Conservation (phyloP, 306 rosid genomes). For the Cicer pinnatifidum region DNA sequence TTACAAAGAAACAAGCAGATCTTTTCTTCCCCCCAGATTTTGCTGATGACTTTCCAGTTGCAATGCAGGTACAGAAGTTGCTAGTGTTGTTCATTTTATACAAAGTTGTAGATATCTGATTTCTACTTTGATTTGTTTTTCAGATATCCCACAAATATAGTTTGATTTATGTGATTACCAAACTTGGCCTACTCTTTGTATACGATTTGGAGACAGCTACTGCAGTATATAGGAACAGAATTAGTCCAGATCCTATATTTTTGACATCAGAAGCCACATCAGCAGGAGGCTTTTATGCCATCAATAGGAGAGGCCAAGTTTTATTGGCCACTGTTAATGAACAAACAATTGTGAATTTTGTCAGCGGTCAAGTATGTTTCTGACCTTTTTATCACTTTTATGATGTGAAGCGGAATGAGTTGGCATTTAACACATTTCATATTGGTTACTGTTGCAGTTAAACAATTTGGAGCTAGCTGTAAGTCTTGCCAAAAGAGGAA, state of each 20-base stretch:
- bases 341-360: conserved; percentile 91
- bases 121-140: conserved; percentile 35
- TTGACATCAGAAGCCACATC: conserved; percentile 97
- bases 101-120: conserved; percentile 40
- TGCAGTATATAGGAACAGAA: conserved; percentile 97
- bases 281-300: conserved; percentile 92
- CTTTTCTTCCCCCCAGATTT: conserved; percentile 99
- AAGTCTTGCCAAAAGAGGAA: conserved; percentile 98
- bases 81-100: conserved; percentile 28
- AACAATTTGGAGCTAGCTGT: conserved; percentile 99
- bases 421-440: conserved; percentile 28
- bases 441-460: conserved; percentile 57
- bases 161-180: conserved; percentile 97
- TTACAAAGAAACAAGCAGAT: conserved; percentile 98
- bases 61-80: conserved; percentile 85
- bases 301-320: conserved; percentile 97
- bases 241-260: conserved; percentile 98
- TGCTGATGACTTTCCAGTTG: conserved; percentile 96
- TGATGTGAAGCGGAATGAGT: conserved; percentile 30
- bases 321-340: conserved; percentile 98
- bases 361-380: conserved; percentile 88
- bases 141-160: conserved; percentile 97
- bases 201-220: conserved; percentile 98
- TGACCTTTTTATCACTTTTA: conserved; percentile 24
- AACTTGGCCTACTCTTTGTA: conserved; percentile 95